These are phyloP conservation scores for Trichosporon faecale DNA, from an alignment of 1,284 basidiomycete genomes.

Conservation along the genomic window DNA sequence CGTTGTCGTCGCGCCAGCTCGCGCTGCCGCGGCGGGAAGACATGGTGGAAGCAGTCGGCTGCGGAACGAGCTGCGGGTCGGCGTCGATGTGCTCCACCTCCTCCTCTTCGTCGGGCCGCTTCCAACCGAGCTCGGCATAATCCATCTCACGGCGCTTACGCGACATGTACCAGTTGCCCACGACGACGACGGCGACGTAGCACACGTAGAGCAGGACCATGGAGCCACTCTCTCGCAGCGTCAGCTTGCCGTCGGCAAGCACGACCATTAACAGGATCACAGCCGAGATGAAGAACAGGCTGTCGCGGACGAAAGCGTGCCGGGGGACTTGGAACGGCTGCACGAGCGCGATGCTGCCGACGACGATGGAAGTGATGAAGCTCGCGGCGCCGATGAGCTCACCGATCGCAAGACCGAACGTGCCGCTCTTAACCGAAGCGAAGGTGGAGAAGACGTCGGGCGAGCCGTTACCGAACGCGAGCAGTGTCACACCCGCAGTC, in stretches of 20 bases:
- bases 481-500: constrained; percentile 85
- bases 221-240: constrained; percentile 66
- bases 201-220: constrained; percentile 73
- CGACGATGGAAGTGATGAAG: constrained; percentile 93
- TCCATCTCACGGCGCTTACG: constrained; percentile 52
- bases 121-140: constrained; percentile 27
- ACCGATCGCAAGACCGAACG: constrained; percentile 86
- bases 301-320: constrained; percentile 82
- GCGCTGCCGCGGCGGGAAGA: not conserved
- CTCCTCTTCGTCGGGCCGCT: constrained; percentile 17
- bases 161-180: constrained; percentile 68
- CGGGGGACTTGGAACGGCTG: constrained; percentile 81
- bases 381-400: constrained; percentile 92
- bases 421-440: constrained; percentile 79
- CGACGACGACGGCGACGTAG: constrained; percentile 75
- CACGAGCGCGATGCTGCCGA: constrained; percentile 93
- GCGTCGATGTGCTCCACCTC: not conserved
- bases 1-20: constrained; percentile 12
- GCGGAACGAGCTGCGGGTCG: constrained; percentile 15
- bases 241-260: constrained; percentile 73
- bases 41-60: not conserved
- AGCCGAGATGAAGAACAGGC: constrained; percentile 84
- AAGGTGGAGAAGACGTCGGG: constrained; percentile 94
- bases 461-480: constrained; percentile 90
- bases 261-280: constrained; percentile 70